Conservation (phyloP, 345 rosid species). For the Eucalyptus marginata region DNA sequence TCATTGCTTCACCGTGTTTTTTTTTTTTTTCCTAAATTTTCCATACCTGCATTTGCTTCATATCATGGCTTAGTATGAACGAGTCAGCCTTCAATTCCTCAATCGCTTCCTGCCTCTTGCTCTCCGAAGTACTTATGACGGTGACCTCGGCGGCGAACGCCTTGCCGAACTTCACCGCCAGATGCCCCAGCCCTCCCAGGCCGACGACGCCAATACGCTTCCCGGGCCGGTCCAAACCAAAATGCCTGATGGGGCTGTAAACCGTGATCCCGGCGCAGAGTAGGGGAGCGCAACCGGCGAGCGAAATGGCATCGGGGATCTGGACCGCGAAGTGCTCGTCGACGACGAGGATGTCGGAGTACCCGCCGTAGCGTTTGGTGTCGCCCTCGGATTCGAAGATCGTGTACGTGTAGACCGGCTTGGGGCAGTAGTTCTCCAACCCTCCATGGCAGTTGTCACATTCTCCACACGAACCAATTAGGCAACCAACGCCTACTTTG, state of each 20-base stretch:
- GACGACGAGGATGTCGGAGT: background rate
- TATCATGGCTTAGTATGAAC: background rate
- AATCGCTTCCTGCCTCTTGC: background rate
- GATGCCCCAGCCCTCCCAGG: conserved; percentile 1
- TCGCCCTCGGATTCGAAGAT: background rate
- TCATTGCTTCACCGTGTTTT: background rate
- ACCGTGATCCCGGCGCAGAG: conserved; percentile 4
- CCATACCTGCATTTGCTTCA: background rate
- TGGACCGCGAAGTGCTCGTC: background rate
- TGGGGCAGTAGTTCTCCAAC: conserved; percentile 4
- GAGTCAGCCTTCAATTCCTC: background rate
- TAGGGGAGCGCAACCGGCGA: background rate
- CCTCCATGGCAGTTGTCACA: background rate
- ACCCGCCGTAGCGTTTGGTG: background rate
- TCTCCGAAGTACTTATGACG: background rate
- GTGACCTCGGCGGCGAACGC: conserved; percentile 1
- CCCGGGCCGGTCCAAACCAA: background rate
- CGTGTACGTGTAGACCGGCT: background rate
- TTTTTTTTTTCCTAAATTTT: too few species aligned
- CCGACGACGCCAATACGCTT: background rate
- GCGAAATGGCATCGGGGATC: background rate
- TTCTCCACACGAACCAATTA: background rate
- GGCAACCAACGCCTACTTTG: background rate
- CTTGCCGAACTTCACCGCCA: conserved; percentile 8
- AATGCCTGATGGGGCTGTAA: background rate